phyloP scores from a whole-genome alignment of 208 protist genomes.

The Trypanosoma conorhini region DNA sequence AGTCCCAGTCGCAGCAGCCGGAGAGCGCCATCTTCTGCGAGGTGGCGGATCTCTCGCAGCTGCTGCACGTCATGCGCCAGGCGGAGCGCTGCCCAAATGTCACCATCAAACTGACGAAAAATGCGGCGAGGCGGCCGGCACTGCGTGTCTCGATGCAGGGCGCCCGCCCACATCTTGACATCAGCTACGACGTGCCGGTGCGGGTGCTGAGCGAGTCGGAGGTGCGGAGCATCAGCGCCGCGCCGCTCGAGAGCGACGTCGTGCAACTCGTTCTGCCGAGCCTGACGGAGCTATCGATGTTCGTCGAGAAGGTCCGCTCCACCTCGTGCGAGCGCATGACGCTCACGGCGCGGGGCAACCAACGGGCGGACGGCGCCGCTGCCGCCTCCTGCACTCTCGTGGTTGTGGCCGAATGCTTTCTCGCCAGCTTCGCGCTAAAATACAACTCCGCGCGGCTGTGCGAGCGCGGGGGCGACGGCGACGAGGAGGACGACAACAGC shows the following conservation, averaged over 20 bases:
- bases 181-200: conserved; percentile 80
- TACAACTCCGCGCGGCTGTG: conserved; percentile 58
- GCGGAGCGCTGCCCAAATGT: conserved; percentile 44
- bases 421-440: conserved; percentile 60
- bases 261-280: conserved; percentile 60
- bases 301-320: conserved; percentile 72
- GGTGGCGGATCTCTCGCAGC: conserved; percentile 57
- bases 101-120: conserved; percentile 51
- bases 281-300: conserved; percentile 66
- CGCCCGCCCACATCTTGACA: conserved; percentile 39
- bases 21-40: conserved; percentile 82
- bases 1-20: conserved; percentile 57
- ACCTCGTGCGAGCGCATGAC: conserved; percentile 65
- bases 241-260: conserved; percentile 45
- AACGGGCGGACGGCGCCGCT: neutral
- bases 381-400: conserved; percentile 34
- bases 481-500: conserved; percentile 8
- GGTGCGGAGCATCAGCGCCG: conserved; percentile 48
- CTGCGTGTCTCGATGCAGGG: conserved; percentile 49
- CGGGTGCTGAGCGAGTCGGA: conserved; percentile 64
- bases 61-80: conserved; percentile 69
- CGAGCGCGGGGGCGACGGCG: conserved; percentile 12
- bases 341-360: conserved; percentile 35
- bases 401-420: conserved; percentile 54
- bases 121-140: conserved; percentile 25